A percentile compares a stretch with the other conserved stretches of the same genome.
phyloP scores from a whole-genome alignment of 2,329 filamentous ascomycete species.

The Xylaria sp. region DNA sequence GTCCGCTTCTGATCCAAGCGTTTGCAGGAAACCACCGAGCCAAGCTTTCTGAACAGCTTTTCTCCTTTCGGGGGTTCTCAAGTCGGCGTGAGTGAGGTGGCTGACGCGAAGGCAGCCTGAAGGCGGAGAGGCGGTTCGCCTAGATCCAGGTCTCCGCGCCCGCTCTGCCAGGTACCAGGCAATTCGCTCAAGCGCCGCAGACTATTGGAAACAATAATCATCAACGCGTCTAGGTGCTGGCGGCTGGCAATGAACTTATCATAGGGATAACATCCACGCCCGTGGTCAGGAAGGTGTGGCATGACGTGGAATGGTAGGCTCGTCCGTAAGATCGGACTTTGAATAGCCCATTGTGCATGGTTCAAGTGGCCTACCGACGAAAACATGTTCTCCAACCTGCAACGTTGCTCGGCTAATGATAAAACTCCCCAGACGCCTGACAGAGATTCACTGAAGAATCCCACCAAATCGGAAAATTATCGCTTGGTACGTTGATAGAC shows the following conservation, averaged over 20 bases:
- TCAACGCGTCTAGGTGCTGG: constrained; percentile 12
- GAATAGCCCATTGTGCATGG: constrained; percentile 31
- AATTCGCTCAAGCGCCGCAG: constrained; percentile 8
- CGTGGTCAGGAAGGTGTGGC: constrained; percentile 3
- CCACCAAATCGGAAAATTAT: constrained; percentile 38
- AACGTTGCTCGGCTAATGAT: constrained; percentile 37
- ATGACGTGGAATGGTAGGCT: constrained; percentile 18
- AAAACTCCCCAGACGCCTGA: constrained; percentile 25
- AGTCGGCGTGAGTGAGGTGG: constrained; percentile 35
- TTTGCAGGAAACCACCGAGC: constrained; percentile 23
- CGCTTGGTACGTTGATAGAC: constrained; percentile 33
- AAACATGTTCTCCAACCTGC: constrained; percentile 21
- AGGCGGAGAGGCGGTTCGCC: constrained; percentile 23
- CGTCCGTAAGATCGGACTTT: constrained; percentile 32
- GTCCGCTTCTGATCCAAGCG: constrained; percentile 27
- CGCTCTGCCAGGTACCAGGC: constrained; percentile 31
- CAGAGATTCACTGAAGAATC: constrained; percentile 26
- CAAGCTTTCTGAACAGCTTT: constrained; percentile 29
- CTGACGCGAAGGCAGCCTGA: constrained; percentile 26
- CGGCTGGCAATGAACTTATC: constrained; percentile 14
- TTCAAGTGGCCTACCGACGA: constrained; percentile 6
- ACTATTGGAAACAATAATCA: constrained; percentile 21
- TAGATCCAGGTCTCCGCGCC: constrained; percentile 26
- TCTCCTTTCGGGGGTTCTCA: constrained; percentile 21
- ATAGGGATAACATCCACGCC: neutral